phyloP scores from a whole-genome alignment of 306 rosid genomes.

The Oemleria cerasiformis region DNA sequence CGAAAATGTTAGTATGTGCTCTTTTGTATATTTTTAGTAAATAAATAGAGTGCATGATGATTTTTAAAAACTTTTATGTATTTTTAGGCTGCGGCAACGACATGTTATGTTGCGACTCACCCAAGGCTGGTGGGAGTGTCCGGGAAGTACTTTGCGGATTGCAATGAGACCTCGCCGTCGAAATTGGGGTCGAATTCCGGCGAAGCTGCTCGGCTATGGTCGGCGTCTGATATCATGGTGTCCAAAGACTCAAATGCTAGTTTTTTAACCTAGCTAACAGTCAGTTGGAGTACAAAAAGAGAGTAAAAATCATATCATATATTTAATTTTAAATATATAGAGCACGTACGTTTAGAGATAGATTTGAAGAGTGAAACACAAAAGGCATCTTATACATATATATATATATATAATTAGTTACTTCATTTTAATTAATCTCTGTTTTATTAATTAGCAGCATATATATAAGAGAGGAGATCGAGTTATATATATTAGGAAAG shows the following conservation, averaged over 20 bases:
- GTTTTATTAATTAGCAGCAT: not conserved
- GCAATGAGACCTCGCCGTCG: constrained; percentile 73
- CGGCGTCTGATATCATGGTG: constrained; percentile 61
- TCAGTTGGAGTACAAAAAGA: not conserved
- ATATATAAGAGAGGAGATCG: not conserved
- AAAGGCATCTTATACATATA: not conserved
- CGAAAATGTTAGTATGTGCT: too few species aligned
- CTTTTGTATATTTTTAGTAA: too few species aligned
- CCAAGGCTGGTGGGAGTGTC: constrained; percentile 49
- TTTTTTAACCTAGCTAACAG: not conserved
- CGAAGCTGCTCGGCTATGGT: constrained; percentile 68
- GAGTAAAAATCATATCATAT: not conserved
- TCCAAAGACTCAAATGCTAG: constrained; percentile 17
- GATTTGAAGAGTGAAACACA: not conserved
- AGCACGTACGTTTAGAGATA: not conserved
- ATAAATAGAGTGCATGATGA: too few species aligned
- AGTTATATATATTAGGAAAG: constrained; percentile 15
- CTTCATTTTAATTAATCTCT: not conserved
- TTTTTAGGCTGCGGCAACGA: constrained; percentile 88
- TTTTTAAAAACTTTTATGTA: not conserved
- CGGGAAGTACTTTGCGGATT: constrained; percentile 81
- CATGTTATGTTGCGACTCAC: constrained; percentile 86
- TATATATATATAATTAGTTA: not conserved
- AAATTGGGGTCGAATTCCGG: constrained; percentile 50
- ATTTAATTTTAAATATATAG: too few species aligned